phyloP scores from a whole-genome alignment of 495 filamentous ascomycete genomes.

The Lophiotrema nucula region DNA sequence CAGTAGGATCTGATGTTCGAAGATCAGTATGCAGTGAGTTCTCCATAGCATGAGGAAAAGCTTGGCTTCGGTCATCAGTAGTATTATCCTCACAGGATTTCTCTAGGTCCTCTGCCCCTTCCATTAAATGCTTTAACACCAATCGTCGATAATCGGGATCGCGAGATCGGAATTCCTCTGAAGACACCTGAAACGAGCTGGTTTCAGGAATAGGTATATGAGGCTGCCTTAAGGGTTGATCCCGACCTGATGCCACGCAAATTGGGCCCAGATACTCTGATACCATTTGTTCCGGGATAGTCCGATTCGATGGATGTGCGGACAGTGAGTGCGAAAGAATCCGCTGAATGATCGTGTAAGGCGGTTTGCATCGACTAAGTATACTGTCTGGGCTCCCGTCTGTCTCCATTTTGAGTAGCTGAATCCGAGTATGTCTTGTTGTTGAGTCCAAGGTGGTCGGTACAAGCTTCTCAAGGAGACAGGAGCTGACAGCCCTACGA shows the following conservation, averaged over 20 bases:
- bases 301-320: neutral
- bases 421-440: neutral
- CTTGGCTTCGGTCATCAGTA: neutral
- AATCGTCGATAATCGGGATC: neutral
- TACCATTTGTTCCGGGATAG: neutral
- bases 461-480: neutral
- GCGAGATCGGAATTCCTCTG: neutral
- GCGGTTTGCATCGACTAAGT: neutral
- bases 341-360: neutral
- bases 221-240: neutral
- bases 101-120: neutral
- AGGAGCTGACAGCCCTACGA: neutral
- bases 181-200: neutral
- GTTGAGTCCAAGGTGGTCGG: neutral
- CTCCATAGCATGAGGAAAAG: neutral
- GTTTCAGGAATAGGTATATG: neutral
- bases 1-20: neutral
- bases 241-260: neutral
- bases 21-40: neutral
- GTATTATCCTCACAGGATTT: neutral
- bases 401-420: neutral
- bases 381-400: neutral
- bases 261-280: neutral
- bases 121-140: neutral
- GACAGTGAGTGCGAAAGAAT: neutral